These are phyloP conservation scores for Penicillium sp. DNA, from an alignment of 2,329 filamentous ascomycete genomes.

Conservation along the genomic window DNA sequence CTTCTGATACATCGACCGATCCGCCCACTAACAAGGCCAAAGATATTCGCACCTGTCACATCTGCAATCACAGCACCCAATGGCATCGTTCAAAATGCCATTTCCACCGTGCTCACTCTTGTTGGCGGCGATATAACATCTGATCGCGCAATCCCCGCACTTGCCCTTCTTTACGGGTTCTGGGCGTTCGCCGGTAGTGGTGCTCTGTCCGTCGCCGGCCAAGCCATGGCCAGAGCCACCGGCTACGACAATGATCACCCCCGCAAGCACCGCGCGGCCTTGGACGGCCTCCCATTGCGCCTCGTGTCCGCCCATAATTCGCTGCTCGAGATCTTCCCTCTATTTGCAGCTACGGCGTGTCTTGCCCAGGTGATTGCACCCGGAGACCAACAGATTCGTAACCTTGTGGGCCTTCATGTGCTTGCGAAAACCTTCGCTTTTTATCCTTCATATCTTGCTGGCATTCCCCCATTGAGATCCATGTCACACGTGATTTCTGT, in stretches of 20 bases:
- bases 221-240: not conserved
- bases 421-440: not conserved
- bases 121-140: not conserved
- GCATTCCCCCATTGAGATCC: not conserved
- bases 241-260: not conserved
- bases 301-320: not conserved
- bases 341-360: not conserved
- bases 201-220: not conserved
- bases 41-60: not conserved
- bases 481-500: not conserved
- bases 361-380: not conserved
- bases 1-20: not conserved
- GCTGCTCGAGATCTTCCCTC: not conserved
- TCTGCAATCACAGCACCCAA: not conserved
- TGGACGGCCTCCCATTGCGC: not conserved
- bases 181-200: not conserved
- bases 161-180: not conserved
- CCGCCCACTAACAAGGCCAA: not conserved
- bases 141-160: not conserved
- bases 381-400: not conserved
- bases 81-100: not conserved
- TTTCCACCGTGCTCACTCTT: not conserved
- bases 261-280: not conserved
- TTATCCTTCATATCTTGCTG: not conserved
- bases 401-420: conserved; percentile 1